Evolutionary conservation across 2,329 filamentous ascomycete genomes (phyloP), one percentile per base, ranked within the genome.

Genomic region (Endoconidiophora laricicola): DNA sequence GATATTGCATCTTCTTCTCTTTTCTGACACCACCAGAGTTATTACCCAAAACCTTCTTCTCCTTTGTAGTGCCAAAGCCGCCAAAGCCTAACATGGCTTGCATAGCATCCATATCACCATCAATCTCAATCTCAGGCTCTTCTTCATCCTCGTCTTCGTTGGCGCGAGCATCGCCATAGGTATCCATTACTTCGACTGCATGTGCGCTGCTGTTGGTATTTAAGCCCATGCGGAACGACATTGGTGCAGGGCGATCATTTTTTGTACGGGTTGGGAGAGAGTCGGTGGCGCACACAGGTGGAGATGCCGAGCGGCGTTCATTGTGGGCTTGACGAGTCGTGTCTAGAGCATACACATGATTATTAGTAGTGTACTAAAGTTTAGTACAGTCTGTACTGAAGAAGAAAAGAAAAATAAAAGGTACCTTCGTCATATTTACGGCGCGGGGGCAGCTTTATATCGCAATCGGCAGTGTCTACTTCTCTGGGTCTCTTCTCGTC

Each of bases 1-100:
- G 75, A 61, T 95, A 96, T 69, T 93, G 78, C 12, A 81, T 84
- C 76, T 86, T 88, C 78, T 94, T 95, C 67, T 91, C 86, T 71
- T 91, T 95, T 57, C 81, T 72, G 48, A 95, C 79, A 0, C 72
- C 86, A 50, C 84, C 88, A 40, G 81, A 78, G 60, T 87, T 79
- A 61, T 98, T 98, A 2, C 91, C 91, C 0, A 76, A 73, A 1
- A 98, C 80, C 61, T 95, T 93, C 49, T 83, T 86, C 54, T 84
- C 79, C 65, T 96, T 93, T 18, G 91, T 96, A 22, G 78, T 80
- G 52, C 79, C 81, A 65, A 96, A 98, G 1, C 74, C 77, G 16
- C 79, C 79, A 60, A 98, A 95, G 2, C 91, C 91, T 84, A 98
- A 88, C 69, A 88, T 78, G 46, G 81, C 79, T 58, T 79, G 73